Base-by-base conservation (phyloP, 164 flowering plant genomes). In the Buxus sempervirens region DNA sequence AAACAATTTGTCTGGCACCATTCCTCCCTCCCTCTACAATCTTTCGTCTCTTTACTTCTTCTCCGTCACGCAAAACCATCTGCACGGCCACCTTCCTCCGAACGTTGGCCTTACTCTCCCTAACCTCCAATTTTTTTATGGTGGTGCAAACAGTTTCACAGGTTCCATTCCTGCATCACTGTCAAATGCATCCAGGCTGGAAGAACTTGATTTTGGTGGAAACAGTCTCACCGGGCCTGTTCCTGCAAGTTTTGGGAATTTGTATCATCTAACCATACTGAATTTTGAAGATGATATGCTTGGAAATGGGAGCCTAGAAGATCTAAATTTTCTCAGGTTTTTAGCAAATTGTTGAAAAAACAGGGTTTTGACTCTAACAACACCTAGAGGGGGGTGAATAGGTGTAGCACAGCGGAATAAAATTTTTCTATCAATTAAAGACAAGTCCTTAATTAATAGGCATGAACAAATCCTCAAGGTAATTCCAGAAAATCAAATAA, bases 111-210 rank as follows among this genome's bases (percentile, higher is more conserved):
- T 65, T n/a, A 49, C 63, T 23, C 72, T 77, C 27, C 83, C 78
- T 9, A 72, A 74, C 27, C 71, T 79, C 1, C 20, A 65, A 49
- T 8, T 36, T 12, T 42, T 76, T n/a, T 4, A 14, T 48, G 53
- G 72, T 8, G 41, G 69, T 22, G 7, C 10, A 5, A 75, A 72
- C 38, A 38, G 36, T 15, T 70, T 80, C 20, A 49, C 66, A 9
- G 80, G 83, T 10, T 38, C 55, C 7, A 64, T 80, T 60, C 80
- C 80, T 5, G 12, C n/a, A 5, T 72, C 80, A n/a, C 27, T 77
- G 1, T 24, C 75, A 22, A 75, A 77, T 70, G 60, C 66, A 56
- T 68, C 81, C 28, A 28, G 49, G 1, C 63, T 80, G n/a, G 26
- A 15, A 25, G 13, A 12, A 4, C 54, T 77, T 19, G 79, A 72